These are phyloP conservation scores for Ustilago loliicola DNA, from an alignment of 1,284 basidiomycete species.

Conservation along the genomic window DNA sequence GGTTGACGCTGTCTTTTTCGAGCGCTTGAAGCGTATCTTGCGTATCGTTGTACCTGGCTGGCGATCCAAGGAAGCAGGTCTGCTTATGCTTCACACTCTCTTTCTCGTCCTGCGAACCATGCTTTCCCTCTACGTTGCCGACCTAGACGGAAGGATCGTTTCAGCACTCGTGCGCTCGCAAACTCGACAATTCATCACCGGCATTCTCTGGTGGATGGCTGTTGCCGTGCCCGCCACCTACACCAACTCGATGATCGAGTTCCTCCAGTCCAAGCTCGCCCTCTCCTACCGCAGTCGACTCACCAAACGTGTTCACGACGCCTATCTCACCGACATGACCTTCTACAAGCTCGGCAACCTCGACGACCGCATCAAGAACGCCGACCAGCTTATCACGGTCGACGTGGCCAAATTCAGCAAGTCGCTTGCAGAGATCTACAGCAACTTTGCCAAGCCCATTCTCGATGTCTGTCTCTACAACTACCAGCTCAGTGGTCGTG, in stretches of 20 bases:
- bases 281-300: conserved; percentile 91
- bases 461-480: conserved; percentile 95
- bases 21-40: conserved; percentile 81
- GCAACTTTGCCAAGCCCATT: conserved; percentile 78
- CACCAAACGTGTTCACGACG: conserved; percentile 83
- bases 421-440: conserved; percentile 91
- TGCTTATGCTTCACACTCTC: conserved; percentile 87
- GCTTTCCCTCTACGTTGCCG: conserved; percentile 93
- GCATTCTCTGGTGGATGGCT: conserved; percentile 89
- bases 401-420: conserved; percentile 94
- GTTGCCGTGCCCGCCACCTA: conserved; percentile 88
- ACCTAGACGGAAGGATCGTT: conserved; percentile 90
- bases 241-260: conserved; percentile 92
- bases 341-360: conserved; percentile 90
- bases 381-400: conserved; percentile 96
- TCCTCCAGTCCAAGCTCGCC: conserved; percentile 91
- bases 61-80: conserved; percentile 85
- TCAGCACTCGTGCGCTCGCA: conserved; percentile 92
- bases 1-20: conserved; percentile 91
- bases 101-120: conserved; percentile 89
- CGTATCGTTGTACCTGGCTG: conserved; percentile 89
- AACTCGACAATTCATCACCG: conserved; percentile 82
- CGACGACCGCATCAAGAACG: conserved; percentile 90
- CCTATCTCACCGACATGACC: conserved; percentile 83
- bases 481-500: conserved; percentile 91